Conservation (phyloP, 148 eudicot genomes). For the Rhododendron griersonianum region DNA sequence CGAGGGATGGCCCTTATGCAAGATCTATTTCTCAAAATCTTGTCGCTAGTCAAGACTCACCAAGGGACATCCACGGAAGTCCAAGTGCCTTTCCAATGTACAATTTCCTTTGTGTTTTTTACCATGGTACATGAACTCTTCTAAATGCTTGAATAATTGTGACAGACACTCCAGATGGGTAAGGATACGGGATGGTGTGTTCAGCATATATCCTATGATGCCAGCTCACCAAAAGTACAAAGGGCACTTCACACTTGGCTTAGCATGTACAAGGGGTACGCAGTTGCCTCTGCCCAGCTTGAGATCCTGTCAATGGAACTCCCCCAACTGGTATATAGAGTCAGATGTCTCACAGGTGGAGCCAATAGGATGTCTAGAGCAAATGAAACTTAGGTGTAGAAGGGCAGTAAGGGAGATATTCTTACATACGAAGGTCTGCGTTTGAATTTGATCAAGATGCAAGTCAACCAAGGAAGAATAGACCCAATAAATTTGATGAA, state of each 20-base stretch:
- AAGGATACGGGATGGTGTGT: not conserved
- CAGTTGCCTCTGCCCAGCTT: slow-evolving; percentile 1
- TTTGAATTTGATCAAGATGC: not conserved
- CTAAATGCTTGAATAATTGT: not conserved
- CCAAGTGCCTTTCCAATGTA: not conserved
- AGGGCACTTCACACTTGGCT: not conserved
- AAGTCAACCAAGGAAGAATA: not conserved
- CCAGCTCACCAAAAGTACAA: not conserved
- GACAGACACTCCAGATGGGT: not conserved
- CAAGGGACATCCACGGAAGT: not conserved
- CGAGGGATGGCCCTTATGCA: not conserved
- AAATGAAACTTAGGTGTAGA: not conserved
- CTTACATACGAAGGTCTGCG: not conserved
- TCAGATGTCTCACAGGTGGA: not conserved
- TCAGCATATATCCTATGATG: not conserved
- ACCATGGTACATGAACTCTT: not conserved
- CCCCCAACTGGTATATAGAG: not conserved
- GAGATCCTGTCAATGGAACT: not conserved
- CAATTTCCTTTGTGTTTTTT: not conserved
- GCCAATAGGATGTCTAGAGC: not conserved
- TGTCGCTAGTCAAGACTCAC: not conserved
- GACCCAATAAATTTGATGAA: not conserved
- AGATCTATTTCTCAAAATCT: not conserved
- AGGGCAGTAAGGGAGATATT: not conserved
- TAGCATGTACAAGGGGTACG: not conserved